Evolutionary conservation across 495 filamentous ascomycete species (phyloP).

Genomic region (Aspergillus wentii): DNA sequence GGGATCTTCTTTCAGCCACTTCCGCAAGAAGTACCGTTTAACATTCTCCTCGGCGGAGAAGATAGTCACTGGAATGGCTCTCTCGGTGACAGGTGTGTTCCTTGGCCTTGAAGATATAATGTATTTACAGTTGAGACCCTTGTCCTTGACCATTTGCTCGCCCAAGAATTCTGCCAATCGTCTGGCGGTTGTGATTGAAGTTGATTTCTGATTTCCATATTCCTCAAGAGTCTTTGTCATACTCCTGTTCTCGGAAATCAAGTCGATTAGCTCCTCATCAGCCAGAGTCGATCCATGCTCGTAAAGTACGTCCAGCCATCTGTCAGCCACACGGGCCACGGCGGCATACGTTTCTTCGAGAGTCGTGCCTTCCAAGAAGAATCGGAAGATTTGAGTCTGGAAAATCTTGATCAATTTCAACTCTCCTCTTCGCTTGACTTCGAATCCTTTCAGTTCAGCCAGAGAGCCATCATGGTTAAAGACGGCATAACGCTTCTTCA

Average conservation of each 20-base stretch:
- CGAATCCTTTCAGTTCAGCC: conserved; percentile 97
- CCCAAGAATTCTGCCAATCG: conserved; percentile 94
- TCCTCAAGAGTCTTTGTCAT: conserved; percentile 97
- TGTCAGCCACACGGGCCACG: conserved; percentile 92
- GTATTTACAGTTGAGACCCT: conserved; percentile 98
- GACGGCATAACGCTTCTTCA: conserved; percentile 98
- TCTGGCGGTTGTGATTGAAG: conserved; percentile 96
- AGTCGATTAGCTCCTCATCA: conserved; percentile 94
- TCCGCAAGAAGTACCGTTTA: conserved; percentile 84
- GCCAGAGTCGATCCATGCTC: conserved; percentile 80
- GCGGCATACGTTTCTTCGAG: conserved; percentile 84
- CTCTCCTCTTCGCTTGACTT: conserved; percentile 96
- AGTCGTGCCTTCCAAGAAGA: conserved; percentile 88
- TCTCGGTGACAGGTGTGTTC: conserved; percentile 87
- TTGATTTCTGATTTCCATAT: conserved; percentile 93
- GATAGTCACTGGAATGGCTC: conserved; percentile 92
- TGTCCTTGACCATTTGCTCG: conserved; percentile 98
- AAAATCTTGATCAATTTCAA: conserved; percentile 99
- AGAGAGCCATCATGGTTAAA: conserved; percentile 97
- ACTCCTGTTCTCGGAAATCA: conserved; percentile 97
- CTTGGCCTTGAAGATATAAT: conserved; percentile 88
- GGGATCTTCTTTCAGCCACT: conserved; percentile 94
- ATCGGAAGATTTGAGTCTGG: conserved; percentile 98
- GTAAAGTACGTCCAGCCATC: conserved; percentile 92
- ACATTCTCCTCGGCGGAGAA: conserved; percentile 88